A percentile compares a stretch with the other conserved stretches of the same genome.
Conservation (phyloP, 352 stramenopile species). For the Globisporangium nodosum region DNA sequence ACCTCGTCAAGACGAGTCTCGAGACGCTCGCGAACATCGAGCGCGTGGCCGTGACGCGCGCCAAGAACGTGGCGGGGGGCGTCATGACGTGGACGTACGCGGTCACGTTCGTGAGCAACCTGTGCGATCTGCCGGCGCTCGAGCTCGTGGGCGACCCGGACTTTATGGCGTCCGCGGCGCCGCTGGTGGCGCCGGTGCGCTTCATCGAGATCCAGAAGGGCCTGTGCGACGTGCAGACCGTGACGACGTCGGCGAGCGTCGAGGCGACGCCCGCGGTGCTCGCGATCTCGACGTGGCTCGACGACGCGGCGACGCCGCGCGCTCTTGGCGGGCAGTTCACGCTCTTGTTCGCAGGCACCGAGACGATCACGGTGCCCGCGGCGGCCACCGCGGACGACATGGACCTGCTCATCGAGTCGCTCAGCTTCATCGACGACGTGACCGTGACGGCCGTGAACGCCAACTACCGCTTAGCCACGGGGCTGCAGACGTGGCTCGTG, state of each 20-base stretch:
- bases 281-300: constrained; percentile 75
- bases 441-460: constrained; percentile 40
- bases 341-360: constrained; percentile 49
- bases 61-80: constrained; percentile 18
- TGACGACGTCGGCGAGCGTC: constrained; percentile 87
- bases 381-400: constrained; percentile 30
- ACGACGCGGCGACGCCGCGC: constrained; percentile 23
- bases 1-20: constrained; percentile 78
- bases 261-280: constrained; percentile 89
- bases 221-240: constrained; percentile 93
- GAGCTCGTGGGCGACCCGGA: constrained; percentile 37
- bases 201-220: constrained; percentile 77
- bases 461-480: constrained; percentile 38
- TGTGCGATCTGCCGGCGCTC: constrained; percentile 79
- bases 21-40: constrained; percentile 78
- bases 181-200: constrained; percentile 26
- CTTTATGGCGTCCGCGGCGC: constrained; percentile 37
- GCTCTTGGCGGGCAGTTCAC: constrained; percentile 61
- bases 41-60: constrained; percentile 72
- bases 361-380: constrained; percentile 36
- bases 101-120: constrained; percentile 85
- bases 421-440: constrained; percentile 79
- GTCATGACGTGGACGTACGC: constrained; percentile 54
- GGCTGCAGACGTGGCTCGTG: constrained; percentile 73
- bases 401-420: constrained; percentile 57